Evolutionary conservation across 257 asterid species (phyloP).

Genomic region (Lavandula angustifolia): DNA sequence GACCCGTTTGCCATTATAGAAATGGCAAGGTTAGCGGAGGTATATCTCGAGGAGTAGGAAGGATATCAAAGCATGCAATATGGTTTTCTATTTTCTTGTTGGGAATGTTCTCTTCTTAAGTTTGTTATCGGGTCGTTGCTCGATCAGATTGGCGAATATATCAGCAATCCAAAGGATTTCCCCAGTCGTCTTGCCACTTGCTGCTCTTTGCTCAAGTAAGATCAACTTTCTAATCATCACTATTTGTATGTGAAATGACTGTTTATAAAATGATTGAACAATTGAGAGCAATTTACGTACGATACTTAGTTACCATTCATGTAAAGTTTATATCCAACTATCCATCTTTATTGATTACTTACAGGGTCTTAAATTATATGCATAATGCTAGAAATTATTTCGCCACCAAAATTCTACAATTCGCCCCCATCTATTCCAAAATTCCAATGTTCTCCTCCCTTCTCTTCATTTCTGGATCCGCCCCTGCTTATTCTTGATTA

Average conservation of each 20-base stretch:
- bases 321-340: too few relatives aligned
- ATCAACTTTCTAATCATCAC: not conserved
- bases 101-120: conserved; percentile 88
- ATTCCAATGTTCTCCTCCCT: too few relatives aligned
- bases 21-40: conserved; percentile 76
- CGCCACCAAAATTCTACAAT: too few relatives aligned
- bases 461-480: too few relatives aligned
- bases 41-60: conserved; percentile 72
- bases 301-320: too few relatives aligned
- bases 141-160: conserved; percentile 82
- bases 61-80: conserved; percentile 82
- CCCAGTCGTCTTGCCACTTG: conserved; percentile 86
- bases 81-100: conserved; percentile 90
- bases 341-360: not conserved
- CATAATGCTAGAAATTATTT: too few relatives aligned
- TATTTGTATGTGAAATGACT: not conserved
- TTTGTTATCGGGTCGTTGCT: conserved; percentile 91
- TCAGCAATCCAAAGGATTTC: conserved; percentile 74
- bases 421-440: too few relatives aligned
- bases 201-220: conserved; percentile 85
- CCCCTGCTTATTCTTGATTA: not conserved
- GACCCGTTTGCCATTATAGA: conserved; percentile 78
- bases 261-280: too few relatives aligned
- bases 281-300: too few relatives aligned
- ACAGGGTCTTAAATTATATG: conserved; percentile 5